These are phyloP conservation scores for Cephalotrichum gorgonifer DNA, from an alignment of 2,329 filamentous ascomycete genomes.

Conservation along the genomic window DNA sequence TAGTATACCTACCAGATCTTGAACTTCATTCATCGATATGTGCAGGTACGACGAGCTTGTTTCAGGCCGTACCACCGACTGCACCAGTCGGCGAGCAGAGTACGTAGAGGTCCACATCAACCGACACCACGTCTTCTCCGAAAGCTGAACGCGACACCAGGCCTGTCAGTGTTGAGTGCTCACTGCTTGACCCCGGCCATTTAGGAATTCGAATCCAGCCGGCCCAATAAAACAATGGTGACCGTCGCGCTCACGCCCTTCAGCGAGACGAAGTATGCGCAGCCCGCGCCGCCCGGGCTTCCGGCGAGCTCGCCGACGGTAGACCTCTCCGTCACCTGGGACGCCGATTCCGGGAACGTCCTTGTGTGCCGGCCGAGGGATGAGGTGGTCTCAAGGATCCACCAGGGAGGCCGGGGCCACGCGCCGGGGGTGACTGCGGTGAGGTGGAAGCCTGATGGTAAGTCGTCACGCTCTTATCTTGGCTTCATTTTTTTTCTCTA, in stretches of 20 bases:
- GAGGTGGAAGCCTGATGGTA: slow-evolving; percentile 61
- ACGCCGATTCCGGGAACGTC: slow-evolving; percentile 56
- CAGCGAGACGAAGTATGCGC: slow-evolving; percentile 47
- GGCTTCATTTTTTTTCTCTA: neutral
- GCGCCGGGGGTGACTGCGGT: slow-evolving; percentile 31
- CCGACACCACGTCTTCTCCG: too few species aligned
- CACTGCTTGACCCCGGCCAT: too few species aligned
- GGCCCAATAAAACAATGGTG: slow-evolving; percentile 10
- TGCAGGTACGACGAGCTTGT: too few species aligned
- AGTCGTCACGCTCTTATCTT: slow-evolving; percentile 14
- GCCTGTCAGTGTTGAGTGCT: too few species aligned
- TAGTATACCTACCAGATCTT: too few species aligned
- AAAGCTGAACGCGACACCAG: too few species aligned
- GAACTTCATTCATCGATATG: too few species aligned
- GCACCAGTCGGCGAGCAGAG: too few species aligned
- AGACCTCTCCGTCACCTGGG: slow-evolving; percentile 66
- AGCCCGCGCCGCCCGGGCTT: slow-evolving; percentile 43
- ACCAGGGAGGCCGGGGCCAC: slow-evolving; percentile 31
- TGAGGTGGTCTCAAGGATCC: slow-evolving; percentile 49
- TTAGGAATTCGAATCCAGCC: neutral
- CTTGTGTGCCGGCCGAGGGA: slow-evolving; percentile 70
- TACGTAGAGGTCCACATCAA: too few species aligned
- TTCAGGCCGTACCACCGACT: too few species aligned
- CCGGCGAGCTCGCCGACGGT: slow-evolving; percentile 74
- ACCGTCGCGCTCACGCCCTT: slow-evolving; percentile 31